Conservation (phyloP, 108 stramenopile genomes). For the Chaetoceros muelleri region DNA sequence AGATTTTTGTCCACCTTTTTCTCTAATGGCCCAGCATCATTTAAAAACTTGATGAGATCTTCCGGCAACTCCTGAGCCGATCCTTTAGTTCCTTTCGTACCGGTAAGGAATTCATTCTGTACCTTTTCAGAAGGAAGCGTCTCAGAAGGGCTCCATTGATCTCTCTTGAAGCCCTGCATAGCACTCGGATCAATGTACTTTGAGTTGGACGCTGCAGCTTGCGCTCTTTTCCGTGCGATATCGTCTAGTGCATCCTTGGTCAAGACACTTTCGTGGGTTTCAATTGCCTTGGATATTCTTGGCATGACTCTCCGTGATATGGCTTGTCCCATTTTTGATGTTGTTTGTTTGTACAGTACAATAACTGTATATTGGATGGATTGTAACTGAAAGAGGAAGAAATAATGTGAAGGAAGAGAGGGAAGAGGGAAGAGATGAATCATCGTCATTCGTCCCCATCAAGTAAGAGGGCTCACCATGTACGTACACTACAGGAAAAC, state of each 20-base stretch:
- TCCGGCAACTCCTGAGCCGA: slow-evolving; percentile 6
- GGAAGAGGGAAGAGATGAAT: no score
- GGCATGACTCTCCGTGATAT: slow-evolving; percentile 2
- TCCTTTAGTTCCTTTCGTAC: background rate
- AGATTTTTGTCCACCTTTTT: slow-evolving; percentile 26
- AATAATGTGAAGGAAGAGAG: no score
- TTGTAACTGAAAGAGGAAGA: no score
- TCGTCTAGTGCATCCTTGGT: slow-evolving; percentile 5
- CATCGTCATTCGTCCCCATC: no score
- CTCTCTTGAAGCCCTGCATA: background rate
- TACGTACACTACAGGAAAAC: no score
- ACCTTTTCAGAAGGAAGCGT: background rate
- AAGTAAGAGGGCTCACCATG: no score
- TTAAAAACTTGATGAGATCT: slow-evolving; percentile 34
- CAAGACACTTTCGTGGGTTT: background rate
- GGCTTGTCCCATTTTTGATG: slow-evolving; percentile 5
- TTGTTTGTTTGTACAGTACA: background rate
- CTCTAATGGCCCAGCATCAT: slow-evolving; percentile 29
- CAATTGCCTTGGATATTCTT: background rate
- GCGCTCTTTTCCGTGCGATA: background rate
- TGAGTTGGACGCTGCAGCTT: background rate
- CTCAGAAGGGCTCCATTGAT: background rate
- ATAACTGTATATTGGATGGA: no score
- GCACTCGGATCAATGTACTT: slow-evolving; percentile 3
- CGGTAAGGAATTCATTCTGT: background rate